These are phyloP conservation scores for Boletus barrowsii DNA, from an alignment of 768 basidiomycete genomes.

Conservation along the genomic window DNA sequence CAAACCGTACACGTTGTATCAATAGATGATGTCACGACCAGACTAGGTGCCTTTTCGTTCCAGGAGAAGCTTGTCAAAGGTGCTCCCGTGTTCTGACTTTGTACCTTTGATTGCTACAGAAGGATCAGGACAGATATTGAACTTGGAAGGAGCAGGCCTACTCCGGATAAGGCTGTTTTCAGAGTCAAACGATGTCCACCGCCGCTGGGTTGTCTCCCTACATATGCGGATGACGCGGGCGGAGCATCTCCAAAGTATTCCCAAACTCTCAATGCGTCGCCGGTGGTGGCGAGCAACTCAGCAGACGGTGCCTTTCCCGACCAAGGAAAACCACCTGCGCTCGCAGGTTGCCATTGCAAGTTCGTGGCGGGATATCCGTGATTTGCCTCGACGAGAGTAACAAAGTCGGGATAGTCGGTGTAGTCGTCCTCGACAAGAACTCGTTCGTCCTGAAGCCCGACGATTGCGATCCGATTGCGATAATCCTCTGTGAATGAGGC, in stretches of 20 bases:
- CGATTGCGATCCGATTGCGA: conserved; percentile 75
- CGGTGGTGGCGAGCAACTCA: conserved; percentile 91
- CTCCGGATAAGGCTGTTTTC: conserved; percentile 79
- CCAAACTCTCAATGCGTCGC: conserved; percentile 90
- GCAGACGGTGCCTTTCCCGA: conserved; percentile 60
- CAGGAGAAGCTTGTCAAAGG: conserved; percentile 97
- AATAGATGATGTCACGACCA: conserved; percentile 95
- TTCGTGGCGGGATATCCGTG: conserved; percentile 94
- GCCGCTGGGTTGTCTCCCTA: conserved; percentile 57
- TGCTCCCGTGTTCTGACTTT: conserved; percentile 77
- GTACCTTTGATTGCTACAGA: conserved; percentile 81
- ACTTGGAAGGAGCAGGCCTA: conserved; percentile 38
- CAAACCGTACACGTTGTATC: conserved; percentile 99
- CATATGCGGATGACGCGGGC: conserved; percentile 57
- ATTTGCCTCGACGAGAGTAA: conserved; percentile 75
- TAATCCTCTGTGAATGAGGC: conserved; percentile 84
- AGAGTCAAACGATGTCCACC: conserved; percentile 65
- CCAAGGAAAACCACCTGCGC: conserved; percentile 62
- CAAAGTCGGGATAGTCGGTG: conserved; percentile 82
- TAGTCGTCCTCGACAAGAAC: conserved; percentile 86
- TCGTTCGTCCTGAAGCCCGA: conserved; percentile 80
- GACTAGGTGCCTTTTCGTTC: conserved; percentile 88
- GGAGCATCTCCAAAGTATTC: conserved; percentile 76
- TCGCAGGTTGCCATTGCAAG: conserved; percentile 88
- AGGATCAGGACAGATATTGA: conserved; percentile 10